Evolutionary conservation across 2,329 filamentous ascomycete species (phyloP).

Genomic region (Cercospora nicotianae): DNA sequence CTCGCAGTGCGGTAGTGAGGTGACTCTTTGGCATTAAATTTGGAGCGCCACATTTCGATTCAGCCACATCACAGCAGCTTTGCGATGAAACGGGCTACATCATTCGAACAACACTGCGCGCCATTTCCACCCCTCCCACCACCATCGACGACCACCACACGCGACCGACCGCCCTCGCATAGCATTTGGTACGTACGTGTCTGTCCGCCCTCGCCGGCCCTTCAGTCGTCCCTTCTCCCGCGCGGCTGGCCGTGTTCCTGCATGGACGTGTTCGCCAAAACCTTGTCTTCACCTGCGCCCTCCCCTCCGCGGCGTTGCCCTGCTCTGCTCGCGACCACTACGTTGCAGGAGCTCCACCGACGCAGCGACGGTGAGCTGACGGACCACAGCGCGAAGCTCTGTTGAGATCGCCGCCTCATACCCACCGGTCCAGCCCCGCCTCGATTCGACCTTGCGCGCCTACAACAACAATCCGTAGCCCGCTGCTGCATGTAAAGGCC

Average conservation of each 20-base stretch:
- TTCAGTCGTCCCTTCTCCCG: neutral
- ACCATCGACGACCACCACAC: neutral
- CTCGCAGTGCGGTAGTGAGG: neutral
- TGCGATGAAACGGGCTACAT: neutral
- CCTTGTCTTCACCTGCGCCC: slow-evolving; percentile 3
- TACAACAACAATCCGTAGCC: slow-evolving; percentile 5
- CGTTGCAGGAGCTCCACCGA: neutral
- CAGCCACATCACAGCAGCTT: slow-evolving; percentile 1
- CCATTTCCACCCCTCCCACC: slow-evolving; percentile 5
- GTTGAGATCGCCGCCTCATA: neutral
- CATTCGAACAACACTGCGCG: slow-evolving; percentile 1
- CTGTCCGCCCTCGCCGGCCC: neutral
- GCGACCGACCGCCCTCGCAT: neutral
- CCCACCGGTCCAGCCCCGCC: neutral
- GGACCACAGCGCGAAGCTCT: neutral
- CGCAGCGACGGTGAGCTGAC: slow-evolving; percentile 1
- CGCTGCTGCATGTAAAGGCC: slow-evolving; percentile 27
- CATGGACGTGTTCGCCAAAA: slow-evolving; percentile 3
- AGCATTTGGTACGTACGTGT: slow-evolving; percentile 3
- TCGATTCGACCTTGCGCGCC: slow-evolving; percentile 15
- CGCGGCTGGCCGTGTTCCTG: slow-evolving; percentile 1
- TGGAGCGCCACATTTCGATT: slow-evolving; percentile 2
- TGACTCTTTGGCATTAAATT: slow-evolving; percentile 4
- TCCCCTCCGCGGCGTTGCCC: neutral
- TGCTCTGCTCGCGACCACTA: neutral